These are phyloP conservation scores for Epithele typhae DNA, from an alignment of 768 basidiomycete genomes.

Conservation along the genomic window DNA sequence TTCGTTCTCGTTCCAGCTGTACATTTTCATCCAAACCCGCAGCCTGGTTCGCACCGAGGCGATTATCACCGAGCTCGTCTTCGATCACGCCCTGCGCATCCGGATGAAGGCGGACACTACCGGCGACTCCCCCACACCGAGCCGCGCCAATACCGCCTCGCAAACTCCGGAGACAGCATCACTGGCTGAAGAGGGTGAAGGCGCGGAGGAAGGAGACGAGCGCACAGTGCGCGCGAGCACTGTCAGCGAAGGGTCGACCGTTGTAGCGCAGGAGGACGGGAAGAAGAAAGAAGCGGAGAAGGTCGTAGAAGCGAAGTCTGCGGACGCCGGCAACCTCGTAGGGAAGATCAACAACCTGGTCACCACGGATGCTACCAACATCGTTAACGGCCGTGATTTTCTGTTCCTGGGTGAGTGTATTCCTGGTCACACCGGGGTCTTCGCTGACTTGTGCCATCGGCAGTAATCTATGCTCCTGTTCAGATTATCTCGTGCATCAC, in stretches of 20 bases:
- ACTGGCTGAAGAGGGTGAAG: slow-evolving; percentile 6
- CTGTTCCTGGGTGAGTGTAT: slow-evolving; percentile 2
- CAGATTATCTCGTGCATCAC: slow-evolving; percentile 35
- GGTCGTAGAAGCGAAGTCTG: background rate
- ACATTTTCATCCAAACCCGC: slow-evolving; percentile 38
- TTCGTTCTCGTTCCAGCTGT: slow-evolving; percentile 49
- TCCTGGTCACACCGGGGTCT: background rate
- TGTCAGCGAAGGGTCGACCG: slow-evolving; percentile 1
- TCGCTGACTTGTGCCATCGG: background rate
- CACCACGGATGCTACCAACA: slow-evolving; percentile 50
- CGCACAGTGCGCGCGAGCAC: slow-evolving; percentile 14
- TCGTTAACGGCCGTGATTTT: slow-evolving; percentile 27
- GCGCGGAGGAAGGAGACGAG: slow-evolving; percentile 9
- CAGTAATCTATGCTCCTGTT: slow-evolving; percentile 34
- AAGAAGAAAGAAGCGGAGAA: slow-evolving; percentile 9
- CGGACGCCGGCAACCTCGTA: slow-evolving; percentile 41
- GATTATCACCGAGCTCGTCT: slow-evolving; percentile 50
- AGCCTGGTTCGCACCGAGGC: slow-evolving; percentile 37
- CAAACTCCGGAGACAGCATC: slow-evolving; percentile 25
- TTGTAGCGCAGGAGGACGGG: slow-evolving; percentile 4
- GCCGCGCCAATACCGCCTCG: slow-evolving; percentile 20
- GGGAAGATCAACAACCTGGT: slow-evolving; percentile 80
- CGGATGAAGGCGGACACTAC: slow-evolving; percentile 37
- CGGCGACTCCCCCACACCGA: slow-evolving; percentile 11
- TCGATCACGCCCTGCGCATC: slow-evolving; percentile 52